Evolutionary conservation across 352 stramenopile genomes (phyloP), one percentile per base, ranked within the genome.

Genomic region (Pythium aquatile): DNA sequence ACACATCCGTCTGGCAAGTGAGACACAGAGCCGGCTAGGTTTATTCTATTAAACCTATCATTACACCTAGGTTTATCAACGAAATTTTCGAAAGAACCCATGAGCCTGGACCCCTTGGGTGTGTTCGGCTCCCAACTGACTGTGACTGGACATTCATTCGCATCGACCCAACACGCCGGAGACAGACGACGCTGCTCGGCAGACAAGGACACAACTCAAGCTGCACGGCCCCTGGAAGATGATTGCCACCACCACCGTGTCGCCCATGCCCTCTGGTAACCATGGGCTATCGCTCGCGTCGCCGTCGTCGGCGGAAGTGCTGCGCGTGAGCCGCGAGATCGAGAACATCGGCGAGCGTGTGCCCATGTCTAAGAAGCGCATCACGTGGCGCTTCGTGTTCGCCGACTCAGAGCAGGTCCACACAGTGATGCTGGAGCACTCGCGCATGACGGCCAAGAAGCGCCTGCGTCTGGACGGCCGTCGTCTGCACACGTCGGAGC

Each of bases 301-400:
- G 53, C 61, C 61, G 0, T 69, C 55, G 24, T 14, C 37, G n/a
- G 54, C 63, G 20, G 40, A 14, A n/a, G 79, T 89, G 57, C 73
- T 89, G 17, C 81, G 83, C 52, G 81, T 92, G 46, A 77, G 73
- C 14, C 79, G 74, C 56, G 85, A 93, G 67, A 73, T 90, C 29
- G 87, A 95, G 68, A 95, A 91, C 73, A 92, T 93, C 58, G 87
- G 87, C 40, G 84, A 78, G 32, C 84, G 87, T 48, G 79, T 96
- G 24, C 63, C 87, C 37, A 72, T 88, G 69, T 92, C 84, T 55
- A 96, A 94, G 79, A 94, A 96, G 59, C 79, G 84, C 53, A 73
- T 94, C 33, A 93, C 83, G 20, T 94, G 87, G 85, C 83, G 83
- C 55, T 94, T 96, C 58, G 82, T 94, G 40, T 78, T 94, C 44